These are phyloP conservation scores for Ophiostoma angusticollis DNA, from an alignment of 2,329 filamentous ascomycete species.

Conservation along the genomic window DNA sequence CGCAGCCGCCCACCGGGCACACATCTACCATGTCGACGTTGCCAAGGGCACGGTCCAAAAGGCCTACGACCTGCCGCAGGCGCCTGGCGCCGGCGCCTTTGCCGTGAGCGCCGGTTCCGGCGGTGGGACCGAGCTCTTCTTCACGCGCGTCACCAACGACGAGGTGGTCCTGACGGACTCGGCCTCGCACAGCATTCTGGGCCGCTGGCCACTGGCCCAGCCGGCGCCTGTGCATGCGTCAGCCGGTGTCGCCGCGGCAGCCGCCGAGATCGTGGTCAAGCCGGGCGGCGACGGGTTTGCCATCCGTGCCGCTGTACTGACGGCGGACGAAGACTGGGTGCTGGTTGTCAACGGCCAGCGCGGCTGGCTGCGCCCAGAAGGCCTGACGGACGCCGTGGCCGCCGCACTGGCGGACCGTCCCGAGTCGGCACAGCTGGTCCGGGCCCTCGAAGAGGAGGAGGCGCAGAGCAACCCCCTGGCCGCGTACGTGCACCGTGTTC, in stretches of 20 bases:
- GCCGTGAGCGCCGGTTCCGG: constrained; percentile 62
- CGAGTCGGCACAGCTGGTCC: constrained; percentile 59
- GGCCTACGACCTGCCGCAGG: constrained; percentile 64
- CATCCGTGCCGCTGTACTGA: constrained; percentile 61
- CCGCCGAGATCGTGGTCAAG: constrained; percentile 69
- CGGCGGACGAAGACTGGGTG: constrained; percentile 61
- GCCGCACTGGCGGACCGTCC: constrained; percentile 71
- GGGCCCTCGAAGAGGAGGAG: constrained; percentile 73
- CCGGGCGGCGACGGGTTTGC: constrained; percentile 54
- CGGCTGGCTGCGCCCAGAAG: constrained; percentile 72
- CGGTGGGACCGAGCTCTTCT: constrained; percentile 71
- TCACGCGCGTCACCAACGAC: constrained; percentile 65
- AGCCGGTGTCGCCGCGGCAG: constrained; percentile 5
- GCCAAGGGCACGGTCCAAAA: constrained; percentile 57
- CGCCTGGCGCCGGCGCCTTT: constrained; percentile 60
- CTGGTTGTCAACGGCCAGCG: constrained; percentile 70
- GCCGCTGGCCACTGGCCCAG: constrained; percentile 50
- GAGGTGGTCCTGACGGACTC: constrained; percentile 67
- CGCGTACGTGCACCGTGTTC: constrained; percentile 81
- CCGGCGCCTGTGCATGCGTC: constrained; percentile 27
- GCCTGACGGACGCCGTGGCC: constrained; percentile 64
- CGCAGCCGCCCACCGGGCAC: constrained; percentile 45
- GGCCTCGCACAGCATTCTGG: constrained; percentile 60
- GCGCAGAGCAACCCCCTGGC: constrained; percentile 47
- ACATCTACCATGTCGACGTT: constrained; percentile 73